phyloP scores from a whole-genome alignment of 352 stramenopile genomes.

The Thalassiosira mediterranea region DNA sequence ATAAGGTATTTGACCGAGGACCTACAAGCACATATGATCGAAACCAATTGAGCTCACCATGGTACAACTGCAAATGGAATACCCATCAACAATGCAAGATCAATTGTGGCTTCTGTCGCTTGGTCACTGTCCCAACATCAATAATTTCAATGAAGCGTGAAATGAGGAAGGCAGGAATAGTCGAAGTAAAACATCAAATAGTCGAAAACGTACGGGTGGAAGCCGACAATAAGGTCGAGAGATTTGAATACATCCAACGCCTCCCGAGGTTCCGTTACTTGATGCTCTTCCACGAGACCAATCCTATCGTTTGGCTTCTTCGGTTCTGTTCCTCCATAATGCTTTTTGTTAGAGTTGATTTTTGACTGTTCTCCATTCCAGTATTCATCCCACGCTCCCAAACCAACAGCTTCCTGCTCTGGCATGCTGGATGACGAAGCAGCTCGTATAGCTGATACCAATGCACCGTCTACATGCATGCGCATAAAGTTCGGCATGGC shows the following conservation, averaged over 20 bases:
- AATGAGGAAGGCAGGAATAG: no score
- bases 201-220: slow-evolving; percentile 84
- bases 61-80: slow-evolving; percentile 89
- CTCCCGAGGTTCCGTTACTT: slow-evolving; percentile 32
- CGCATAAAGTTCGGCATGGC: slow-evolving; percentile 52
- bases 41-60: slow-evolving; percentile 19
- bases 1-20: no score
- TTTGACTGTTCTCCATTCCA: slow-evolving; percentile 25
- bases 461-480: slow-evolving; percentile 56
- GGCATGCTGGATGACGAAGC: neutral
- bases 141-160: no score
- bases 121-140: slow-evolving; percentile 33
- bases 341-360: slow-evolving; percentile 33
- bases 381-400: slow-evolving; percentile 46
- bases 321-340: slow-evolving; percentile 31
- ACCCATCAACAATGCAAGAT: slow-evolving; percentile 87
- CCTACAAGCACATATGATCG: no score
- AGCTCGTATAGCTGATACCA: slow-evolving; percentile 48
- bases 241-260: slow-evolving; percentile 33
- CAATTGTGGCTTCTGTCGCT: slow-evolving; percentile 91
- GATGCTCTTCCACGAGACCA: slow-evolving; percentile 3
- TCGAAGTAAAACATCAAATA: neutral
- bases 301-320: slow-evolving; percentile 2
- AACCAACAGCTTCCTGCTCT: slow-evolving; percentile 14
- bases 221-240: slow-evolving; percentile 86